Base-by-base conservation (phyloP, 768 basidiomycete species). In the Bullera alba region DNA sequence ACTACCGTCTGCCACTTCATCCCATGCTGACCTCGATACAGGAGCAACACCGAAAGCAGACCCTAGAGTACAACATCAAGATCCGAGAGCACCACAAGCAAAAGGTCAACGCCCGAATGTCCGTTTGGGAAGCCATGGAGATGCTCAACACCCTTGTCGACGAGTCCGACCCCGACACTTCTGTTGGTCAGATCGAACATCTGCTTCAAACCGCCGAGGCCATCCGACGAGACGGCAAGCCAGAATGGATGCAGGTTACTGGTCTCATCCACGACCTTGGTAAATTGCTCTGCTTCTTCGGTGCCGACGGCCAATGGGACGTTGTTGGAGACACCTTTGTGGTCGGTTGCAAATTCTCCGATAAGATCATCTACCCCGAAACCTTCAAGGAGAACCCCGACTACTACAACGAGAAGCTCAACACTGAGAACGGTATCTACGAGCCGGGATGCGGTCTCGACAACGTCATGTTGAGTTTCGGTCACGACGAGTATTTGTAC, bases 401-500 rank as follows among this genome's bases (percentile, higher is more conserved):
- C 45, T 58, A 41, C 35, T 28, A 63, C 50, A 51, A 72, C 52
- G 56, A 58, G n/a, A 55, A 65, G 21, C 51, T 70, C 23, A 53
- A 54, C 43, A 69, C 70, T 21, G 58, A 63, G 44, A 45, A 55
- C 37, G 72, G 72, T 3, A 72, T 72, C 39, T 73, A 73, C 55
- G 52, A 67, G 49, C 53, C 57, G 8, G 46, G 51, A 2, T 73
- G 72, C 51, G 72, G 72, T 12, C 53, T 73, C 14, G 62, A 68
- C 42, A 72, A 72, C 34, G 68, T 69, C 41, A 49, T 71, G 61
- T 74, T 92, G 25, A 84, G 82, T 29, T 91, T 85, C 85, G 89
- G 89, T 15, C 89, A 92, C 63, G 89, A 92, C 34, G 88, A 93
- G 86, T 91, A 90, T 68, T 77, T 90, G 4, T 89, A 88, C 73